Conservation (phyloP, 2,329 filamentous ascomycete species). For the Neonectria hederae region DNA sequence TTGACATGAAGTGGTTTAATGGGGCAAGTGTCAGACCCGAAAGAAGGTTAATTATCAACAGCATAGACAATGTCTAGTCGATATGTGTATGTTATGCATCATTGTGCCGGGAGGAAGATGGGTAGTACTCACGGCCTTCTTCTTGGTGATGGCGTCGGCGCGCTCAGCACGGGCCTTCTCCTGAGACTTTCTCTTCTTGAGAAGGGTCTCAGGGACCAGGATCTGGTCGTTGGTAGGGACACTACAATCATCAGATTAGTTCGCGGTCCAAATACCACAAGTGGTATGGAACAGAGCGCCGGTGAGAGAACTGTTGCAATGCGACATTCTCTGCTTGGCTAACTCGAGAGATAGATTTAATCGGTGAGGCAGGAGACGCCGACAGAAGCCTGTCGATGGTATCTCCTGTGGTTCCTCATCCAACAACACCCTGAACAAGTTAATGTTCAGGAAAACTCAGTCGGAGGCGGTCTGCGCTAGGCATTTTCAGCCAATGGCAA, state of each 20-base stretch:
- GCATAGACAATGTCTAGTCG: conserved; percentile 98
- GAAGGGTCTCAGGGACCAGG: conserved; percentile 97
- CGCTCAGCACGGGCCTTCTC: conserved; percentile 98
- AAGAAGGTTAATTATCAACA: conserved; percentile 99
- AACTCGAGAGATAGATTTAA: conserved; percentile 84
- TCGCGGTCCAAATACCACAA: conserved; percentile 72
- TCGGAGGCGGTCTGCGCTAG: conserved; percentile 42
- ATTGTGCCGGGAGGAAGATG: conserved; percentile 58
- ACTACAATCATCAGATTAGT: conserved; percentile 78
- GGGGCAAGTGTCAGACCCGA: conserved; percentile 86
- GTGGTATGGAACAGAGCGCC: conserved; percentile 74
- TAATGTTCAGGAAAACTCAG: conserved; percentile 52
- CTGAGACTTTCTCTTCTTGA: conserved; percentile 99
- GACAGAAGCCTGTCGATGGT: conserved; percentile 2
- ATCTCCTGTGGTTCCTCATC: conserved; percentile 64
- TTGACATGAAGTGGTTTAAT: conserved; percentile 39
- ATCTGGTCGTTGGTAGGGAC: conserved; percentile 95
- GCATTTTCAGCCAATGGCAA: conserved; percentile 42
- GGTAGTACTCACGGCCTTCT: conserved; percentile 82
- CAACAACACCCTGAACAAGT: conserved; percentile 74
- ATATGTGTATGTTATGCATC: conserved; percentile 86
- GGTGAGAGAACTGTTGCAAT: conserved; percentile 89
- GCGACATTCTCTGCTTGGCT: conserved; percentile 92
- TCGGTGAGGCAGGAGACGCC: conserved; percentile 68
- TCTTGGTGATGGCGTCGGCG: conserved; percentile 81